A percentile compares a stretch with the other conserved stretches of the same genome.
phyloP scores from a whole-genome alignment of 352 stramenopile species.

The Phytophthora foliorum region DNA sequence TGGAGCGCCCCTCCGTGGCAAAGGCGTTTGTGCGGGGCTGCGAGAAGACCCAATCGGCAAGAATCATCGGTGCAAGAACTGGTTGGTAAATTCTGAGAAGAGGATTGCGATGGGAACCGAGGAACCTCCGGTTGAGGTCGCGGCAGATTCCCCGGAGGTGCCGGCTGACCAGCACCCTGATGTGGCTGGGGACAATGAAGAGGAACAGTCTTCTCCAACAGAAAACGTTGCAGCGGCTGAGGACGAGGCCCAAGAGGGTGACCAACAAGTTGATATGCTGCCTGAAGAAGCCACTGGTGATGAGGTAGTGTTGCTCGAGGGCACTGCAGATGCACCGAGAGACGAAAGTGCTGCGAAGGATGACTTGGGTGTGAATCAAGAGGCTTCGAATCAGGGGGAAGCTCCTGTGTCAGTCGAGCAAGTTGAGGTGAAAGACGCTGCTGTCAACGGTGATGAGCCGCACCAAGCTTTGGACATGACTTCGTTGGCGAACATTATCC shows the following conservation, averaged over 20 bases:
- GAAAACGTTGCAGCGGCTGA: background rate
- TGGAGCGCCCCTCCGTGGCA: slow-evolving; percentile 5
- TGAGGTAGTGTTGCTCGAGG: background rate
- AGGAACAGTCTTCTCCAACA: background rate
- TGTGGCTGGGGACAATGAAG: slow-evolving; percentile 2
- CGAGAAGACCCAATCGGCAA: slow-evolving; percentile 12
- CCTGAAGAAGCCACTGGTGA: slow-evolving; percentile 4
- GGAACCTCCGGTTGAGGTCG: slow-evolving; percentile 5
- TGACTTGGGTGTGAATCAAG: background rate
- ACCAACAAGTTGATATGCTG: background rate
- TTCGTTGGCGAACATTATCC: slow-evolving; percentile 18
- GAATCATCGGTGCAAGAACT: slow-evolving; percentile 3
- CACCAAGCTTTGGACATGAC: slow-evolving; percentile 32
- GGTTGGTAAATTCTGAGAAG: slow-evolving; percentile 1
- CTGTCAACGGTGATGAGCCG: slow-evolving; percentile 1
- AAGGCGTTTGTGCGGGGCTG: background rate
- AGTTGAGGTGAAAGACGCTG: slow-evolving; percentile 9
- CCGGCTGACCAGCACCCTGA: background rate
- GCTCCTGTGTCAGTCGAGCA: background rate
- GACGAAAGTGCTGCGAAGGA: background rate
- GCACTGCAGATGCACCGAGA: background rate
- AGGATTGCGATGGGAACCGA: slow-evolving; percentile 7
- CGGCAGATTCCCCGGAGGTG: slow-evolving; percentile 3
- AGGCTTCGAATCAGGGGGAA: slow-evolving; percentile 10
- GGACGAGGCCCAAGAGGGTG: background rate